phyloP scores from a whole-genome alignment of 2,329 filamentous ascomycete genomes.

The Trichoderma semiorbis region DNA sequence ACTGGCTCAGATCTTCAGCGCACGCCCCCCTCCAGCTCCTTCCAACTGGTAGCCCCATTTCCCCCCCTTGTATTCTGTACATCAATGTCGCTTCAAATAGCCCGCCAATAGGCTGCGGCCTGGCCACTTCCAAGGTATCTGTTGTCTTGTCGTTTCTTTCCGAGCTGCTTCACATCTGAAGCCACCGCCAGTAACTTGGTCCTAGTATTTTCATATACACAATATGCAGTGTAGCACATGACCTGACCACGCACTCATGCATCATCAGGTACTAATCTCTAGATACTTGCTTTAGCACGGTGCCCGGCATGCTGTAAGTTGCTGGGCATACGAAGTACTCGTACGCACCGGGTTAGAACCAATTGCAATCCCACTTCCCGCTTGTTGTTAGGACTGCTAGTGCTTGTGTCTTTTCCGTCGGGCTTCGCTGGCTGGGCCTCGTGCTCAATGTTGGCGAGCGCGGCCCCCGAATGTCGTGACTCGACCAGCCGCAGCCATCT shows the following conservation, averaged over 20 bases:
- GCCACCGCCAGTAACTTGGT: background rate
- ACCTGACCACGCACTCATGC: conserved; percentile 46
- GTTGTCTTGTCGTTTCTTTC: background rate
- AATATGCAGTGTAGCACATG: conserved; percentile 23
- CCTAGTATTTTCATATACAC: background rate
- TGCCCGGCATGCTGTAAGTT: background rate
- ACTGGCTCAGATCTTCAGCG: conserved; percentile 7
- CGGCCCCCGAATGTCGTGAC: conserved; percentile 4
- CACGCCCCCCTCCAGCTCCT: conserved; percentile 11
- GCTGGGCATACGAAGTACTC: background rate
- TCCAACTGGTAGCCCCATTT: background rate
- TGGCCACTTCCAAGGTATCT: background rate
- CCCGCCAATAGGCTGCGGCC: background rate
- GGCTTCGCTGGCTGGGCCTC: conserved; percentile 21
- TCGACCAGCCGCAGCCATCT: background rate
- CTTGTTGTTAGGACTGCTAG: background rate
- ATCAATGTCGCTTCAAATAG: conserved; percentile 1
- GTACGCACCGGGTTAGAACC: background rate
- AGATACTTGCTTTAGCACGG: background rate
- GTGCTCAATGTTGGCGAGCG: background rate
- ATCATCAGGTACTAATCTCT: conserved; percentile 25
- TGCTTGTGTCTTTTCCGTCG: background rate
- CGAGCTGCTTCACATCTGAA: background rate
- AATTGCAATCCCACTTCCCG: background rate
- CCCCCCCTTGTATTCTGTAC: background rate